phyloP scores from a whole-genome alignment of 108 stramenopile genomes.

The Conticribra weissflogii region DNA sequence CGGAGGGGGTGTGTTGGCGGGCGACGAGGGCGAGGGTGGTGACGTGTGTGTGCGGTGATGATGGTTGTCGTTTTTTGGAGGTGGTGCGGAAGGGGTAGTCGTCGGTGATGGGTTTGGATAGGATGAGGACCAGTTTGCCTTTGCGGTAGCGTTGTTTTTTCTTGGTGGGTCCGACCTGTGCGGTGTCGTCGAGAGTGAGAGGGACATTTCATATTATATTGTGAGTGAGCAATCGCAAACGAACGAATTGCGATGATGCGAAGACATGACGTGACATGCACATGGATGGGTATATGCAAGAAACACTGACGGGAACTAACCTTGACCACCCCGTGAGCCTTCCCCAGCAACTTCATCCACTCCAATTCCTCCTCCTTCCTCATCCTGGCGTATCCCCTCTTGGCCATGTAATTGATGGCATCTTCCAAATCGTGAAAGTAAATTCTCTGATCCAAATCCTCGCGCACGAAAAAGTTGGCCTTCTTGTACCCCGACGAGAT shows the following conservation, averaged over 20 bases:
- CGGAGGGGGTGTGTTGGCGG: background rate
- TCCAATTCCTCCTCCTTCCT: slow-evolving; percentile 30
- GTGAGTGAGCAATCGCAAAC: background rate
- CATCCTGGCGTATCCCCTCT: slow-evolving; percentile 41
- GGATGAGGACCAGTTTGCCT: slow-evolving; percentile 34
- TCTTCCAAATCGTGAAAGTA: slow-evolving; percentile 46
- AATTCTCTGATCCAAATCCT: slow-evolving; percentile 45
- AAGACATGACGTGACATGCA: background rate
- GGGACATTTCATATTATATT: background rate
- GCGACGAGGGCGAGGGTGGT: no score
- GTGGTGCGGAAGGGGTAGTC: background rate
- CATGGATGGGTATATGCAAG: background rate
- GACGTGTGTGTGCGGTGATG: no score
- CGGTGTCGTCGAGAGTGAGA: background rate
- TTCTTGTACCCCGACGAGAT: slow-evolving; percentile 38
- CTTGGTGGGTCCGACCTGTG: slow-evolving; percentile 34
- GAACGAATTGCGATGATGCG: background rate
- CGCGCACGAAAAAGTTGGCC: slow-evolving; percentile 40
- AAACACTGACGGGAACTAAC: slow-evolving; percentile 10
- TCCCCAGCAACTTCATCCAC: slow-evolving; percentile 25
- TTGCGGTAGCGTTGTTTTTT: slow-evolving; percentile 46
- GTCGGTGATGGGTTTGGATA: slow-evolving; percentile 22
- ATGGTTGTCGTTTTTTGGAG: slow-evolving; percentile 8
- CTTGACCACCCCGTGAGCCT: slow-evolving; percentile 40
- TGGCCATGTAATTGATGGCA: slow-evolving; percentile 34